These are phyloP conservation scores for Lyophyllum semitale DNA, from an alignment of 768 basidiomycete species.

Conservation along the genomic window DNA sequence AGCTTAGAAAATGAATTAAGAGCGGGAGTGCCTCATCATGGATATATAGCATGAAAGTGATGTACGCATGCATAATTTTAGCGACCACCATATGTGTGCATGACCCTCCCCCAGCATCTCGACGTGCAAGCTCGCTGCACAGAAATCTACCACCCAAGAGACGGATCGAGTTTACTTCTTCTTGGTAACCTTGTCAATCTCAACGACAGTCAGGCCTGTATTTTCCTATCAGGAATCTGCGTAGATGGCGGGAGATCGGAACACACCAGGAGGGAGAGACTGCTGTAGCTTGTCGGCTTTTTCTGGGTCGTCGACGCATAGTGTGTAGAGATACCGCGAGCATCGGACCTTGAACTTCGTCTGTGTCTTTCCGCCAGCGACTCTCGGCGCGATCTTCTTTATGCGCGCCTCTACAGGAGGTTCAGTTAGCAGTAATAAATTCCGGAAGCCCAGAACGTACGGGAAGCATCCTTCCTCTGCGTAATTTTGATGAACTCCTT, in stretches of 20 bases:
- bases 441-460: too few species aligned
- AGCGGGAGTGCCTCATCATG: conserved; percentile 10
- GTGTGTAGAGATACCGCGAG: conserved; percentile 96
- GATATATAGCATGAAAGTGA: conserved; percentile 25
- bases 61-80: conserved; percentile 33
- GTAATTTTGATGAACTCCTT: conserved; percentile 98
- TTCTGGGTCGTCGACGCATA: conserved; percentile 92
- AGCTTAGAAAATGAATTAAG: background rate
- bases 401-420: conserved; percentile 83
- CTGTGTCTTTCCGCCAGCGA: conserved; percentile 69
- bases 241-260: conserved; percentile 30
- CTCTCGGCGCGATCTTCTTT: conserved; percentile 85
- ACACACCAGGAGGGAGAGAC: conserved; percentile 90
- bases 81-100: conserved; percentile 26
- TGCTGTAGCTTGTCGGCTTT: conserved; percentile 98
- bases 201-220: conserved; percentile 69
- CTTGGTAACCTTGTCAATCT: conserved; percentile 69
- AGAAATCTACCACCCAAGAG: conserved; percentile 23
- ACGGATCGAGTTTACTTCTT: conserved; percentile 60
- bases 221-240: background rate
- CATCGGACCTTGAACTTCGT: conserved; percentile 99
- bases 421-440: conserved; percentile 6
- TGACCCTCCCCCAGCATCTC: conserved; percentile 13
- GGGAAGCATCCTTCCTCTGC: conserved; percentile 93
- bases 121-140: conserved; percentile 19